These are phyloP conservation scores for Hyphodiscus sp. DNA, from an alignment of 2,329 filamentous ascomycete species.

Conservation along the genomic window DNA sequence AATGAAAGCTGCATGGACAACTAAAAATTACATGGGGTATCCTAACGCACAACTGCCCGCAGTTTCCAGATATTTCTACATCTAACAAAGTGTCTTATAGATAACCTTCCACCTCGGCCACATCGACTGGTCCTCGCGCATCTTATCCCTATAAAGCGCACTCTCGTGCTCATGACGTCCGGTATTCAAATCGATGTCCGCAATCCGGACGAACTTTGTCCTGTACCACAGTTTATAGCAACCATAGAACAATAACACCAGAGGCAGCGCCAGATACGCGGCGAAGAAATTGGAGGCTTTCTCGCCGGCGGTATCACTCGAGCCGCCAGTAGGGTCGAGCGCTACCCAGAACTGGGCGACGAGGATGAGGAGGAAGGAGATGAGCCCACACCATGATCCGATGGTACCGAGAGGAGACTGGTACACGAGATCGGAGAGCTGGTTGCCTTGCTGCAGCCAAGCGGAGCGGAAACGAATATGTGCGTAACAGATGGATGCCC, in stretches of 20 bases:
- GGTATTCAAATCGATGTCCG: constrained; percentile 80
- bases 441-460: constrained; percentile 59
- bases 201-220: constrained; percentile 58
- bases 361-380: constrained; percentile 41
- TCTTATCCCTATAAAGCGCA: constrained; percentile 68
- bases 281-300: constrained; percentile 65
- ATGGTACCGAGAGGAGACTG: constrained; percentile 50
- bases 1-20: not conserved
- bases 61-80: not conserved
- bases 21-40: not conserved
- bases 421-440: constrained; percentile 58
- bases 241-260: constrained; percentile 61
- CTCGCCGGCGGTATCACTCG: constrained; percentile 34
- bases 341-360: constrained; percentile 68
- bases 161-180: constrained; percentile 81
- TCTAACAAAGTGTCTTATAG: constrained; percentile 66
- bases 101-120: constrained; percentile 74
- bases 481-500: constrained; percentile 75
- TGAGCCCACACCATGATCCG: constrained; percentile 57
- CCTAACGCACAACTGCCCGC: not conserved
- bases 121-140: constrained; percentile 61
- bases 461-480: constrained; percentile 86
- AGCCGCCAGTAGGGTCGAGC: constrained; percentile 62
- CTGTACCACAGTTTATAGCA: constrained; percentile 71
- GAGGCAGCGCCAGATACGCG: constrained; percentile 62